phyloP scores from a whole-genome alignment of 306 rosid species.

The Astragalus membranaceus region DNA sequence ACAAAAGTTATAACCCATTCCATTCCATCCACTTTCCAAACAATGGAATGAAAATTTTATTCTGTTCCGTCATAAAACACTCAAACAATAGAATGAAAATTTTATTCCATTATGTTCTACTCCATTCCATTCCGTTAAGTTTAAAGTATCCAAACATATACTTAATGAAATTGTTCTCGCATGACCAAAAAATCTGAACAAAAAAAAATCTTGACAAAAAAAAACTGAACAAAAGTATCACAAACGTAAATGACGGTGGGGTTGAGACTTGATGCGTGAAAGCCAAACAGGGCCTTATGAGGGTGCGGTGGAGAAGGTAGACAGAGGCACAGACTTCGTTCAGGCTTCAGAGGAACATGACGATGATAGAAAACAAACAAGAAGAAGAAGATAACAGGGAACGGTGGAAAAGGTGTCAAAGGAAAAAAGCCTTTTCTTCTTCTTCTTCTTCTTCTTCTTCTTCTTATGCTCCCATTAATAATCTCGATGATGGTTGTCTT shows the following conservation, averaged over 20 bases:
- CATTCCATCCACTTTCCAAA: too few relatives aligned
- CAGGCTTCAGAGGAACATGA: background rate
- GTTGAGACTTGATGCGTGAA: background rate
- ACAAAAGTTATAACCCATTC: too few relatives aligned
- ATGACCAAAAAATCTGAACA: too few relatives aligned
- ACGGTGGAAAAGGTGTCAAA: constrained; percentile 25
- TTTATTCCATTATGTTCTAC: too few relatives aligned
- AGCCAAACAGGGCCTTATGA: constrained; percentile 20
- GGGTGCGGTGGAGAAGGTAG: background rate
- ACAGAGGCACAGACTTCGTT: background rate
- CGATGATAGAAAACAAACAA: constrained; percentile 15
- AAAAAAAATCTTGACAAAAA: too few relatives aligned
- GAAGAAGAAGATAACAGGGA: background rate
- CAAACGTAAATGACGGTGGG: background rate
- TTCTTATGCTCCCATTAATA: constrained; percentile 39
- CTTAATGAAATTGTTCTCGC: too few relatives aligned
- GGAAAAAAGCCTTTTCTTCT: constrained; percentile 15
- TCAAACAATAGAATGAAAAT: too few relatives aligned
- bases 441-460: too few relatives aligned
- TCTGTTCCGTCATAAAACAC: too few relatives aligned
- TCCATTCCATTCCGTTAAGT: too few relatives aligned
- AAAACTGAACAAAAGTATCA: background rate
- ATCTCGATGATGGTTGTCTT: constrained; percentile 84
- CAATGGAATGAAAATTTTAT: too few relatives aligned
- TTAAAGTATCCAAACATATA: too few relatives aligned